Evolutionary conservation across 495 filamentous ascomycete genomes (phyloP).

Genomic region (Hypomontagnella submonticulosa): DNA sequence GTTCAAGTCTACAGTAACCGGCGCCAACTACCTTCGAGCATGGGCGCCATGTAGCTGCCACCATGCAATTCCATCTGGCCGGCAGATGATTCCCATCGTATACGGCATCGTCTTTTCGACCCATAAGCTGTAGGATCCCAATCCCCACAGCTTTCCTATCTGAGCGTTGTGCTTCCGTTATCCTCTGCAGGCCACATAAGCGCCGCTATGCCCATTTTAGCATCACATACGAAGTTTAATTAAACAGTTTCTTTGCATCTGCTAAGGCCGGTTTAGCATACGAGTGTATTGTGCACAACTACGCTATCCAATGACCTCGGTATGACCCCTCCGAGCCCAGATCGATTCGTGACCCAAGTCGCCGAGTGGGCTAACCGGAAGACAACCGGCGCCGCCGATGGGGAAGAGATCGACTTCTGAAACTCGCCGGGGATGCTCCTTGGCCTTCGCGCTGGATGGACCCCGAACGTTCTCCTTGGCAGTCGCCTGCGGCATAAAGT

Average conservation of each 20-base stretch:
- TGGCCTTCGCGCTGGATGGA: conserved; percentile 26
- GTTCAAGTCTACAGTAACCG: conserved; percentile 16
- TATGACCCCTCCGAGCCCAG: conserved; percentile 19
- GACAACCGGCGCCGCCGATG: conserved; percentile 30
- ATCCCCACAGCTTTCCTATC: conserved; percentile 6
- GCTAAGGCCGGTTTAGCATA: neutral
- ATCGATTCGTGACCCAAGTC: conserved; percentile 21
- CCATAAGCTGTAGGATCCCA: conserved; percentile 15
- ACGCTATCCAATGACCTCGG: conserved; percentile 3
- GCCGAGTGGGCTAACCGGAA: conserved; percentile 26
- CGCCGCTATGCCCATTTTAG: conserved; percentile 6
- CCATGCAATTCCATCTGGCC: conserved; percentile 27
- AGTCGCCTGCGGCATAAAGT: conserved; percentile 30
- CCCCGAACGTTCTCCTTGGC: conserved; percentile 25
- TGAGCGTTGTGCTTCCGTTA: conserved; percentile 2
- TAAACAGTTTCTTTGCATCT: neutral
- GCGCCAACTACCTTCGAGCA: conserved; percentile 19
- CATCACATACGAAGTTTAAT: conserved; percentile 6
- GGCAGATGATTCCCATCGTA: conserved; percentile 21
- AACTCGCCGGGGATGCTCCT: conserved; percentile 37
- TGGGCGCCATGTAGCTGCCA: conserved; percentile 9
- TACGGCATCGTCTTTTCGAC: conserved; percentile 12
- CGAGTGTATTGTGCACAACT: conserved; percentile 13
- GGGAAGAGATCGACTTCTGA: conserved; percentile 39
- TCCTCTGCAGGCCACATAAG: conserved; percentile 8